Percentiles rank a stretch among this genome's conserved stretches.
These are phyloP conservation scores for Rhynchospora tenuis DNA, from an alignment of 176 grass and related monocot species.

Conservation along the genomic window DNA sequence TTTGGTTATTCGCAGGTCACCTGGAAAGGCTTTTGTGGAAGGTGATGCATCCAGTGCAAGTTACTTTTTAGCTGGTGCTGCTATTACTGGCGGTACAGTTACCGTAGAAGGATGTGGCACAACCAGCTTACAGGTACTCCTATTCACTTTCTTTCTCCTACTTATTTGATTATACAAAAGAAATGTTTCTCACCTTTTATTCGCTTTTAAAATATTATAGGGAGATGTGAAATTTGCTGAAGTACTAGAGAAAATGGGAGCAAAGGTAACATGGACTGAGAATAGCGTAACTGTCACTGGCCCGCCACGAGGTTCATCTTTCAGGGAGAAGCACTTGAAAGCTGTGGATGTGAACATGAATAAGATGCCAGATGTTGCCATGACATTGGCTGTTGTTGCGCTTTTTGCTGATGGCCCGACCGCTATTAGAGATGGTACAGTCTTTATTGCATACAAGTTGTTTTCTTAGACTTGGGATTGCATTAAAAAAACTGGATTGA, in stretches of 20 bases:
- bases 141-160: neutral
- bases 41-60: conserved; percentile 99
- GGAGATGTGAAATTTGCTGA: conserved; percentile 99
- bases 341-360: conserved; percentile 98
- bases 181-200: neutral
- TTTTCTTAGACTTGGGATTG: neutral
- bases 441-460: neutral
- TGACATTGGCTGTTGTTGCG: conserved; percentile 94
- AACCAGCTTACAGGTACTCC: conserved; percentile 79
- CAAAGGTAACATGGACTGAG: conserved; percentile 91
- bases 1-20: conserved; percentile 43
- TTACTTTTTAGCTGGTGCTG: conserved; percentile 98
- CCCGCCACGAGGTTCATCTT: conserved; percentile 51
- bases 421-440: conserved; percentile 88
- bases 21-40: conserved; percentile 89
- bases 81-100: conserved; percentile 91
- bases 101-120: conserved; percentile 94
- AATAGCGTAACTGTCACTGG: conserved; percentile 87
- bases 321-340: conserved; percentile 64
- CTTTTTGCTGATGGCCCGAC: conserved; percentile 94
- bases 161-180: neutral
- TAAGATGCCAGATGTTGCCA: conserved; percentile 99
- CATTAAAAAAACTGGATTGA: neutral
- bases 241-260: conserved; percentile 97
- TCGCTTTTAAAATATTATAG: conserved; percentile 30